Evolutionary conservation across 2,329 filamentous ascomycete species (phyloP), one percentile per base, ranked within the genome.

Genomic region (Fusarium papillatum): DNA sequence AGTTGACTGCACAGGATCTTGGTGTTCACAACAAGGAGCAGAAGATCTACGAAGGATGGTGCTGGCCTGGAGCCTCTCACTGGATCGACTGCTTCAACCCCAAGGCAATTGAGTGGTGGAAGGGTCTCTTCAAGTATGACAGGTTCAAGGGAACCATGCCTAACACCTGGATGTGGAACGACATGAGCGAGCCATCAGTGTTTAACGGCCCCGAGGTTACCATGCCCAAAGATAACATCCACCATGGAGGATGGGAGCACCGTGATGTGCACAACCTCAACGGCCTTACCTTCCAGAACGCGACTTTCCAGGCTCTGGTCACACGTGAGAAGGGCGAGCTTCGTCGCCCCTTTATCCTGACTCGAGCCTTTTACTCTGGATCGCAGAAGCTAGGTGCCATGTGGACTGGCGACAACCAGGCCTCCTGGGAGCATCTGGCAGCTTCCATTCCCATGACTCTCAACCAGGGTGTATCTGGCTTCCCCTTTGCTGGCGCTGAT

Each of bases 361-460:
- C 97, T 1, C 94, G 97, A 38, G 94, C 96, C 1, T 99, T 97
- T 87, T 99, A 93, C 82, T 91, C 96, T 16, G 97, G 97, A 41
- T 95, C 94, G 67, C 97, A 99, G 85, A 93, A 96, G 68, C 87
- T 95, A 50, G 95, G 95, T 74, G 96, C 97, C 70, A 98, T 98
- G 96, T 99, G 97, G 97, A 99, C 97, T 24, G 97, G 97, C 72
- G 97, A 99, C 82, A 99, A 99, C 86, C 94, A 97, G 83, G 97
- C 97, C 14, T 93, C 91, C 29, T 99, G 97, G 97, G 92, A 93
- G 22, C 96, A 98, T 81, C 90, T 99, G 19, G 94, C 92, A n/a
- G 94, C 93, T 1, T 94, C 95, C 2, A 91, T 98, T 43, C 96
- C 97, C 29, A 99, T 99, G 97, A 88, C 98, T 29, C 87, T 99